Evolutionary conservation across 225 moss, liverwort and hornwort species (phyloP).

Genomic region (Sphagnum contortum): DNA sequence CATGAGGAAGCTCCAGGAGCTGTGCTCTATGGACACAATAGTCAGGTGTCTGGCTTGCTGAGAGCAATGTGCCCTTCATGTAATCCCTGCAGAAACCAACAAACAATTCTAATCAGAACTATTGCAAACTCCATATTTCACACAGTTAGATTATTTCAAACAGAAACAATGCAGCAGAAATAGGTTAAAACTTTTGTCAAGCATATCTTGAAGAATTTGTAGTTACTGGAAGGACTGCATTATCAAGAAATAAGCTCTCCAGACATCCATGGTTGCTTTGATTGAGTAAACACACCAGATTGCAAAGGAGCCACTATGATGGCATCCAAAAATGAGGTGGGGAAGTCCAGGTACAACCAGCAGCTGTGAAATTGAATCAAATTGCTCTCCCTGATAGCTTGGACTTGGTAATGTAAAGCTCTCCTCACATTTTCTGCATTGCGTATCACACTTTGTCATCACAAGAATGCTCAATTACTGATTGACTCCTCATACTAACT

Average conservation of each 20-base stretch:
- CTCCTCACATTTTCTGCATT: constrained; percentile 12
- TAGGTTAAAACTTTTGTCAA: too few relatives aligned
- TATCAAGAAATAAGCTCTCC: too few relatives aligned
- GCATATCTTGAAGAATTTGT: too few relatives aligned
- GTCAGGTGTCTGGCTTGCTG: constrained; percentile 12
- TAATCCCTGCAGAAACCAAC: constrained; percentile 14
- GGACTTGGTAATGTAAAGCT: constrained; percentile 10
- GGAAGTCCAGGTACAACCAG: constrained; percentile 14
- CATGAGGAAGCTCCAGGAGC: constrained; percentile 5
- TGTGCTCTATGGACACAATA: constrained; percentile 10
- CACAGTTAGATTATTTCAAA: background rate
- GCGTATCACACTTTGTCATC: background rate
- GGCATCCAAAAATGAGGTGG: constrained; percentile 21
- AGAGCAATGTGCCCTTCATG: constrained; percentile 17
- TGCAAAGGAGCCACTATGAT: constrained; percentile 19
- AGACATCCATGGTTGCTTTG: background rate
- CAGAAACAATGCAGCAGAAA: too few relatives aligned
- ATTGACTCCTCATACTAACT: too few relatives aligned
- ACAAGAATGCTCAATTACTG: too few relatives aligned
- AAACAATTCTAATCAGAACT: constrained; percentile 1
- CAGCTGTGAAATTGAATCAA: constrained; percentile 20
- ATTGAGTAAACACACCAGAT: constrained; percentile 13
- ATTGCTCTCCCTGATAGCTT: constrained; percentile 8
- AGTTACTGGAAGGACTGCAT: too few relatives aligned
- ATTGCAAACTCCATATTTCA: background rate